Percentiles rank a stretch among this genome's conserved stretches.
Evolutionary conservation across 2,329 filamentous ascomycete species (phyloP).

Genomic region (Colletotrichum plurivorum): DNA sequence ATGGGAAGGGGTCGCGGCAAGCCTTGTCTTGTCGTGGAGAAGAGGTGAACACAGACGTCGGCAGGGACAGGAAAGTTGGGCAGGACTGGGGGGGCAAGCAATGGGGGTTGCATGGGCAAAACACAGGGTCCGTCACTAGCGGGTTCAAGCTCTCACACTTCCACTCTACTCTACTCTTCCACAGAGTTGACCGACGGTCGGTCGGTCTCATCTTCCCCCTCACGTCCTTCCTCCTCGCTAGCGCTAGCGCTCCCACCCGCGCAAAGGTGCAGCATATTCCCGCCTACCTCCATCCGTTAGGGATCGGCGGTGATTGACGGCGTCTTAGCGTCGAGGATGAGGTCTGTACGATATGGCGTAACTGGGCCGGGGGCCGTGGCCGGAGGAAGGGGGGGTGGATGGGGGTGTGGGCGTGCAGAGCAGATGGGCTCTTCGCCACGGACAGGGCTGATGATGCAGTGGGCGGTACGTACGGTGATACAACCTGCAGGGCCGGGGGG

Average conservation of each 20-base stretch:
- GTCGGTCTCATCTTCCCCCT: constrained; percentile 11
- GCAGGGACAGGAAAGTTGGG: constrained; percentile 26
- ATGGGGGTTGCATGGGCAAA: constrained; percentile 32
- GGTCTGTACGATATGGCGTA: constrained; percentile 40
- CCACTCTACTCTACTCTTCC: neutral
- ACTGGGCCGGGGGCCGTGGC: constrained; percentile 28
- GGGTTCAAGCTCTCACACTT: constrained; percentile 2
- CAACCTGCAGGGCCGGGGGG: constrained; percentile 13
- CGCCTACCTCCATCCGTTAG: constrained; percentile 25
- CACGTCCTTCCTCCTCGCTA: constrained; percentile 7
- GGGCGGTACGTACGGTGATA: constrained; percentile 23
- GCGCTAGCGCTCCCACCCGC: constrained; percentile 20
- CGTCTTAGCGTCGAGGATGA: constrained; percentile 31
- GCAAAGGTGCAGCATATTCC: constrained; percentile 30
- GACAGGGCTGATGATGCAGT: constrained; percentile 40
- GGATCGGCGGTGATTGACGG: constrained; percentile 42
- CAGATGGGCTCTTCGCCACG: constrained; percentile 29
- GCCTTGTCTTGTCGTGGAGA: constrained; percentile 38
- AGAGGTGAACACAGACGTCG: constrained; percentile 37
- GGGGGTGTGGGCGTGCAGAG: constrained; percentile 1
- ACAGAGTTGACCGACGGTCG: constrained; percentile 16
- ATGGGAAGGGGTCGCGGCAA: constrained; percentile 15
- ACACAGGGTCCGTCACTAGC: constrained; percentile 38
- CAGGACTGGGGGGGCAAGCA: constrained; percentile 19
- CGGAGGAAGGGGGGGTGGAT: neutral